Evolutionary conservation across 2,329 filamentous ascomycete species (phyloP).

Genomic region (Ilyonectria robusta): DNA sequence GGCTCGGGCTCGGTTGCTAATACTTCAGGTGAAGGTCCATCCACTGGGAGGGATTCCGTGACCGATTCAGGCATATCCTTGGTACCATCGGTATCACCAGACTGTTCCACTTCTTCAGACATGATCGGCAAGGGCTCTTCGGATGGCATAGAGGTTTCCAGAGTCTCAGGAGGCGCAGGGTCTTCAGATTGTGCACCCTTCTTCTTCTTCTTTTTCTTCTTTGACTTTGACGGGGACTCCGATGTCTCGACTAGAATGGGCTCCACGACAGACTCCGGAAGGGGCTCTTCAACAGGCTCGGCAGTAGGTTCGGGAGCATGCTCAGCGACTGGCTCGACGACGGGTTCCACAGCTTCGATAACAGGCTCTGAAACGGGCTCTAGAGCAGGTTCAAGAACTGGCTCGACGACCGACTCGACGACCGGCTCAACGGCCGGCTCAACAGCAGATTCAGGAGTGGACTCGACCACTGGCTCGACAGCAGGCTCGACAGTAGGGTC

Average conservation of each 20-base stretch:
- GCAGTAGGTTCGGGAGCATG: neutral
- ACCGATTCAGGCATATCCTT: constrained; percentile 16
- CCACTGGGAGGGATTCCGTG: neutral
- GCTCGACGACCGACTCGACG: neutral
- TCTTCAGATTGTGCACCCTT: constrained; percentile 39
- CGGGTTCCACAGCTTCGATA: constrained; percentile 5
- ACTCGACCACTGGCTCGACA: neutral
- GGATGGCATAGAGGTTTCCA: constrained; percentile 10
- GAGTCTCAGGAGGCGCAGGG: constrained; percentile 25
- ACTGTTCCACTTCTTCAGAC: constrained; percentile 15
- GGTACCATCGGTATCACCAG: neutral
- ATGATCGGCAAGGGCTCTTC: constrained; percentile 15
- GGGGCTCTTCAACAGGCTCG: constrained; percentile 1
- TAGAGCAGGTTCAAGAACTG: neutral
- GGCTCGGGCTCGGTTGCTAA: constrained; percentile 9
- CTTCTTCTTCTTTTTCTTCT: constrained; percentile 49
- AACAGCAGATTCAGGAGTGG: no score
- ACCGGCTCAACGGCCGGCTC: neutral
- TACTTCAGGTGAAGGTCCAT: neutral
- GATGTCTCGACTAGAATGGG: constrained; percentile 25
- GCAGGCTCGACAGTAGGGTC: neutral
- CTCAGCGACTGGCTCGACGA: neutral
- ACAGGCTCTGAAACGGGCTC: constrained; percentile 22
- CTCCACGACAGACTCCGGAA: constrained; percentile 23
- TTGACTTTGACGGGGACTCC: constrained; percentile 31